These are phyloP conservation scores for Stagonosporopsis cucurbitacearum DNA, from an alignment of 2,329 filamentous ascomycete species.

Conservation along the genomic window DNA sequence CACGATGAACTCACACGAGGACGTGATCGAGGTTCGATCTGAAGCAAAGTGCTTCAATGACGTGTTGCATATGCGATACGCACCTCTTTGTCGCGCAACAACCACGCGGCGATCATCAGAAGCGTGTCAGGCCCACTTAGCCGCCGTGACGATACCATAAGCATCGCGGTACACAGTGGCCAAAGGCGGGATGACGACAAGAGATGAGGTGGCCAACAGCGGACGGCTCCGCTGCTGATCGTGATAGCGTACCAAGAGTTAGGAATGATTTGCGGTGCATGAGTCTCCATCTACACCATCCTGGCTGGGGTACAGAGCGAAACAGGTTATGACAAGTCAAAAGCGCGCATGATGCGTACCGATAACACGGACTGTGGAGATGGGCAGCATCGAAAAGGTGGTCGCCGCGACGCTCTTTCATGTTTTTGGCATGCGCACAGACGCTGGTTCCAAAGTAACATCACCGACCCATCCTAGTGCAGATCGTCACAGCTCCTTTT, in stretches of 20 bases:
- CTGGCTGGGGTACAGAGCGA: background rate
- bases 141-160: conserved; percentile 13
- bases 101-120: background rate
- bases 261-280: conserved; percentile 10
- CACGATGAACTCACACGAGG: background rate
- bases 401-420: conserved; percentile 10
- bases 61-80: conserved; percentile 14
- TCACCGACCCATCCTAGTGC: conserved; percentile 14
- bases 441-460: conserved; percentile 1
- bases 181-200: conserved; percentile 33
- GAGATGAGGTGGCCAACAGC: conserved; percentile 15
- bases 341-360: conserved; percentile 7
- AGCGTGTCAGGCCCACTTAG: conserved; percentile 12
- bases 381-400: conserved; percentile 6
- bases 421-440: conserved; percentile 14
- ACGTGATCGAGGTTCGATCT: background rate
- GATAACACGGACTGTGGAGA: conserved; percentile 4
- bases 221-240: conserved; percentile 31
- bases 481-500: conserved; percentile 2
- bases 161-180: conserved; percentile 9
- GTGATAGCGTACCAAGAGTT: conserved; percentile 20
- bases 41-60: conserved; percentile 25
- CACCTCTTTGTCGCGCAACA: conserved; percentile 4
- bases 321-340: conserved; percentile 4
- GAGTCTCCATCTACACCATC: conserved; percentile 14